Base-by-base conservation (phyloP, 495 filamentous ascomycete species). In the Hypoxylon perforatum region DNA sequence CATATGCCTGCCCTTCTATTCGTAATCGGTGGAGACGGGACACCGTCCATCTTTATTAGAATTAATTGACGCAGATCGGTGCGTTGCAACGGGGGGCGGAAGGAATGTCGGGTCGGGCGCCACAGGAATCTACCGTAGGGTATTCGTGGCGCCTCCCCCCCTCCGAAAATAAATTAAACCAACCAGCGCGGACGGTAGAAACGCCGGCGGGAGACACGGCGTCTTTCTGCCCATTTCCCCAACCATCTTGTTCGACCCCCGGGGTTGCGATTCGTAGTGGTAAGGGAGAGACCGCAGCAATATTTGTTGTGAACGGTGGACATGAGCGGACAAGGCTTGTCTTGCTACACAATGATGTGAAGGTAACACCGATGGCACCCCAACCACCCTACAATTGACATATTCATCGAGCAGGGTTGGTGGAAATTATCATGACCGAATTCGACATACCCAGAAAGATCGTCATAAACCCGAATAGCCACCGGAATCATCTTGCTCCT, bases 391-490 rank as follows among this genome's bases (percentile, higher is more conserved):
- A 51, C 19, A 58, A 61, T 42, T 64, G 56, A 64, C 56, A 56
- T 69, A 69, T 56, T 52, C 18, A 22, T 38, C 17, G 23, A 50
- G 47, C 51, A 69, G 56, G 60, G 61, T 63, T 69, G 60, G 60
- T 69, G 66, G 66, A 64, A 69, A 64, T 69, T 64, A 64, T 48
- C 60, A 60, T 57, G 41, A 12, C 61, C 66, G 56, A 42, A 52
- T 47, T 61, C 60, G 56, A 64, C 45, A 42, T 30, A 28, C 25
- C 7, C 25, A 60, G 56, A 55, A 48, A 60, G 66, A 64, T 69
- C 66, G 49, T 64, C 66, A 69, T 64, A 64, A 56, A 69, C 66
- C 66, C 66, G 66, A 69, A 69, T 64, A 64, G 66, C 61, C 66
- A 69, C 56, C 66, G 61, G 61, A 23, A 69, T 47, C 56, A 59